Conservation (phyloP, 2,329 filamentous ascomycete genomes). For the Trematosphaeria pertusa region DNA sequence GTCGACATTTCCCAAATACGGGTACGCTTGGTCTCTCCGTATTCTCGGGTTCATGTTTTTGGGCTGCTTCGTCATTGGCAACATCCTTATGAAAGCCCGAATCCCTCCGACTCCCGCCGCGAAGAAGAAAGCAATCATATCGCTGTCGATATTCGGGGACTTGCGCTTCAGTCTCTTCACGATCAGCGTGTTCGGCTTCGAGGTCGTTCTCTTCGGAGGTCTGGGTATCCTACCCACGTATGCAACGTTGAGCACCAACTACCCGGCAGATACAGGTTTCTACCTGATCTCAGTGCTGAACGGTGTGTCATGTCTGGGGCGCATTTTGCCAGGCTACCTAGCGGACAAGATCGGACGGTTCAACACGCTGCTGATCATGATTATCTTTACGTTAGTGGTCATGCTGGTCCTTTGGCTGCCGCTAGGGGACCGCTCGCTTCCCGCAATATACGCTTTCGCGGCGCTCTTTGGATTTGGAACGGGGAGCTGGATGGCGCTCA, state of each 20-base stretch:
- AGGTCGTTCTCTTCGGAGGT: conserved; percentile 50
- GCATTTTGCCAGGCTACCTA: conserved; percentile 48
- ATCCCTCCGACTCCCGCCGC: conserved; percentile 37
- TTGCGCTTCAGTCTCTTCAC: conserved; percentile 45
- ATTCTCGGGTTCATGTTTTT: conserved; percentile 49
- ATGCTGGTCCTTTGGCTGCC: conserved; percentile 47
- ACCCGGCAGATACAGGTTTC: conserved; percentile 41
- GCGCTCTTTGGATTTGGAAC: conserved; percentile 57
- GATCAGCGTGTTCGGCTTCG: conserved; percentile 44
- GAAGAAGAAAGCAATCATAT: conserved; percentile 46
- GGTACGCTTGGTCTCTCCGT: conserved; percentile 48
- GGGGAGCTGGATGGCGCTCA: conserved; percentile 54
- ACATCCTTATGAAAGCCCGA: conserved; percentile 43
- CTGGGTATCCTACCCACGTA: conserved; percentile 52
- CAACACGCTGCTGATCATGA: conserved; percentile 49
- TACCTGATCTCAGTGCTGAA: conserved; percentile 51
- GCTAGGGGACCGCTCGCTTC: conserved; percentile 37
- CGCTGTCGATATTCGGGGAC: conserved; percentile 41
- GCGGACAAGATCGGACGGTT: conserved; percentile 51
- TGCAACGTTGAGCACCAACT: conserved; percentile 45
- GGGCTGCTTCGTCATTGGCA: conserved; percentile 40
- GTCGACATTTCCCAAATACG: conserved; percentile 41
- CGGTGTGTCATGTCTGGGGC: conserved; percentile 49
- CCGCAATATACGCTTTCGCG: conserved; percentile 48
- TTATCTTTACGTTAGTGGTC: conserved; percentile 43